These are phyloP conservation scores for Fusarium sp. DNA, from an alignment of 2,329 filamentous ascomycete genomes.

Conservation along the genomic window DNA sequence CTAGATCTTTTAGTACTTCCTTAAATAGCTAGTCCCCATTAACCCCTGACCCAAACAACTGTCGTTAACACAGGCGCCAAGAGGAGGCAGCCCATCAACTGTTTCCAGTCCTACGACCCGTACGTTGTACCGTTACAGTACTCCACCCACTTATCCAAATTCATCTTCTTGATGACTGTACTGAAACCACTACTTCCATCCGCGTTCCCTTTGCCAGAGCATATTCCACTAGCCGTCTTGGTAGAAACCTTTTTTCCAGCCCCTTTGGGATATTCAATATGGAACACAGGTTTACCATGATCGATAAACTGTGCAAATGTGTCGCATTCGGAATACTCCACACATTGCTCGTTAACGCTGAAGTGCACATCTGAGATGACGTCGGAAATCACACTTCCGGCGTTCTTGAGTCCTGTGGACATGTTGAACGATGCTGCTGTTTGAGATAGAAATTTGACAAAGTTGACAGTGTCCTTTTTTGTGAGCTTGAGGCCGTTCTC, in stretches of 20 bases:
- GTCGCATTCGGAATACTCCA: conserved; percentile 68
- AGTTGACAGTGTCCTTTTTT: conserved; percentile 65
- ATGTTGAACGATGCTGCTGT: conserved; percentile 65
- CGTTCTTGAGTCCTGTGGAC: conserved; percentile 76
- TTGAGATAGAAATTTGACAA: conserved; percentile 68
- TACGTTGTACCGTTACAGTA: conserved; percentile 56
- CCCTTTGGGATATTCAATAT: conserved; percentile 75
- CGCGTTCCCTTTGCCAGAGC: conserved; percentile 53
- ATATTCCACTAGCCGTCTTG: conserved; percentile 54
- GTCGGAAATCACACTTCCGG: conserved; percentile 65
- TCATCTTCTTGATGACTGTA: conserved; percentile 73
- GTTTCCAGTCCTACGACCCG: background rate
- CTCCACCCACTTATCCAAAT: conserved; percentile 71
- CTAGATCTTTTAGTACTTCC: background rate
- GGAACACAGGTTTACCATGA: conserved; percentile 74
- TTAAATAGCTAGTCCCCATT: background rate
- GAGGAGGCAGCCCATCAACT: background rate
- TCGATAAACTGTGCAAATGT: conserved; percentile 68
- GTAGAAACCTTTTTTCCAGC: conserved; percentile 51
- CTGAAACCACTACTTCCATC: conserved; percentile 64
- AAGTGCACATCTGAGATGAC: conserved; percentile 66
- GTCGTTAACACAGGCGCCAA: background rate
- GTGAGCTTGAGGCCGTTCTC: conserved; percentile 72
- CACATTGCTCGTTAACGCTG: conserved; percentile 77
- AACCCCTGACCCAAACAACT: background rate